Conservation (phyloP, 2,329 filamentous ascomycete genomes). For the Furcasterigmium furcatum region DNA sequence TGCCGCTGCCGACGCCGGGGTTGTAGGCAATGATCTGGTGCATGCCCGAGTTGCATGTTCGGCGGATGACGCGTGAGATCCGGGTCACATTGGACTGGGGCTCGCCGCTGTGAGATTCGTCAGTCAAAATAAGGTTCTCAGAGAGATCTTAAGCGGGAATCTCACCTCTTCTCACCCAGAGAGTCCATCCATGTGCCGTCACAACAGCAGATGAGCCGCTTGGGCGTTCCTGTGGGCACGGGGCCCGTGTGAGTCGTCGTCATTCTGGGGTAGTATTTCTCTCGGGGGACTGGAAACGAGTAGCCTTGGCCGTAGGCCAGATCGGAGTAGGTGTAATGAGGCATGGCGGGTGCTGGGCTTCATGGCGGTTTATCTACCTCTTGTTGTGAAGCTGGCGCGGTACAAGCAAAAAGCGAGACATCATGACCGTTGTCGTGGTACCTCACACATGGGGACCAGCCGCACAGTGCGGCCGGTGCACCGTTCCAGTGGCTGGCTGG, state of each 20-base stretch:
- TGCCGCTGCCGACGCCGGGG: constrained; percentile 26
- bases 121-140: constrained; percentile 4
- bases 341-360: background rate
- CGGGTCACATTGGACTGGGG: constrained; percentile 26
- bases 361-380: background rate
- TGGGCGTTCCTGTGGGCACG: constrained; percentile 5
- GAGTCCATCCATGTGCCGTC: constrained; percentile 31
- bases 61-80: constrained; percentile 23
- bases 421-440: background rate
- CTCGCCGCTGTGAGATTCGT: constrained; percentile 1
- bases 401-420: background rate
- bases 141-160: background rate
- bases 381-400: background rate
- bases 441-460: background rate
- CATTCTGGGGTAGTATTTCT: background rate
- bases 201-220: constrained; percentile 27
- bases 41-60: constrained; percentile 21
- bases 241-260: background rate
- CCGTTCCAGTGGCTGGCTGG: background rate
- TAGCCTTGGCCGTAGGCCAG: background rate
- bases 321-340: background rate
- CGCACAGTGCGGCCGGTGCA: background rate
- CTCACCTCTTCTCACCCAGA: constrained; percentile 3
- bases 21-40: constrained; percentile 34
- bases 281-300: background rate